Evolutionary conservation across 768 basidiomycete genomes (phyloP).

Genomic region (Termitomyces sp.): DNA sequence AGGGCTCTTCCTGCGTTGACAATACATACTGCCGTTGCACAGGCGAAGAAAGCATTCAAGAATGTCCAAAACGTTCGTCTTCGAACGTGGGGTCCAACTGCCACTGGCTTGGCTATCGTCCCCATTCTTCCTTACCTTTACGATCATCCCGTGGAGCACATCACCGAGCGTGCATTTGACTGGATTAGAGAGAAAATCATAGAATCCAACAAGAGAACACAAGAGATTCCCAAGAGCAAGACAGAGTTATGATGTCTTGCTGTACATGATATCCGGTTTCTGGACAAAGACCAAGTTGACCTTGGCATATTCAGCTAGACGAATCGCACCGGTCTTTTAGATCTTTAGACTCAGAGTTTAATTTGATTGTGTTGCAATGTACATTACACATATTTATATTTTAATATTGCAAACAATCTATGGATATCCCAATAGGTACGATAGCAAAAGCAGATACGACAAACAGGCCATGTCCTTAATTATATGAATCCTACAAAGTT

Average conservation of each 20-base stretch:
- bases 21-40: constrained; percentile 77
- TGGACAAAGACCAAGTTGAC: neutral
- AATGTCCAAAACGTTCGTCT: constrained; percentile 55
- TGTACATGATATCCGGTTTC: neutral
- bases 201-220: constrained; percentile 26
- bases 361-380: constrained; percentile 3
- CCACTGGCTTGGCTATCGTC: constrained; percentile 69
- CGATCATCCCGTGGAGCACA: constrained; percentile 77
- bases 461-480: constrained; percentile 3
- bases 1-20: constrained; percentile 85
- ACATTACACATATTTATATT: constrained; percentile 9
- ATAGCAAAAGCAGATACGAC: constrained; percentile 6
- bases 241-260: constrained; percentile 7
- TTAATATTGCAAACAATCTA: constrained; percentile 4
- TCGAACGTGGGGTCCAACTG: constrained; percentile 73
- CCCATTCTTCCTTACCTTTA: constrained; percentile 74
- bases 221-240: constrained; percentile 7
- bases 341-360: neutral
- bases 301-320: neutral
- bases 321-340: neutral
- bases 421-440: constrained; percentile 1
- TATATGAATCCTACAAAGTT: constrained; percentile 29
- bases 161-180: constrained; percentile 63
- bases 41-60: constrained; percentile 64
- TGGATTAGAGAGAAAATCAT: constrained; percentile 62